Percentiles rank a stretch among this genome's conserved stretches.
Conservation (phyloP, 495 filamentous ascomycete species). For the Penicillium lagena region DNA sequence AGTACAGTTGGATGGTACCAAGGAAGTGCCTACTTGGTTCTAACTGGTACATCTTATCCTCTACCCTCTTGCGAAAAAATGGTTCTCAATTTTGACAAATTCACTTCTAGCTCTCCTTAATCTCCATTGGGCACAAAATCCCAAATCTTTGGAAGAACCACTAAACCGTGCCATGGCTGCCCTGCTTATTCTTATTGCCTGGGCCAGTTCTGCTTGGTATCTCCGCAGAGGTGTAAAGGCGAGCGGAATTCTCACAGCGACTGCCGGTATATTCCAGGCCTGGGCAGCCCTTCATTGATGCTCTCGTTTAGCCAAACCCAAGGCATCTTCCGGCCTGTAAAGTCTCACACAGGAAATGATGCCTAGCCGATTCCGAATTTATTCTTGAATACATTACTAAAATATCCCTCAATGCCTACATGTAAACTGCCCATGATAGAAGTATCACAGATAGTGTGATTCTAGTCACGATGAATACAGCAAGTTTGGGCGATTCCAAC, state of each 20-base stretch:
- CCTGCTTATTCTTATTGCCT: conserved; percentile 13
- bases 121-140: conserved; percentile 18
- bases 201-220: conserved; percentile 25
- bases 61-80: background rate
- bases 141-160: conserved; percentile 13
- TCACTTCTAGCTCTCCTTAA: conserved; percentile 16
- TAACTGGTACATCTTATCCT: conserved; percentile 16
- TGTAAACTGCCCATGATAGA: too few species aligned
- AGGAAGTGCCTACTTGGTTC: conserved; percentile 22
- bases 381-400: too few species aligned
- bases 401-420: too few species aligned
- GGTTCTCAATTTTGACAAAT: background rate
- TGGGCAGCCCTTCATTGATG: conserved; percentile 14
- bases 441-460: too few species aligned
- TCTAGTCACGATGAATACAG: too few species aligned
- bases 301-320: too few species aligned
- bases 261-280: conserved; percentile 18
- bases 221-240: conserved; percentile 8
- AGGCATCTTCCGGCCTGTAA: too few species aligned
- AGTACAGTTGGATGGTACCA: conserved; percentile 26
- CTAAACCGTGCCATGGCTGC: conserved; percentile 19
- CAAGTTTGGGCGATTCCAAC: too few species aligned
- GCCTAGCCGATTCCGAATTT: too few species aligned
- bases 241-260: conserved; percentile 11
- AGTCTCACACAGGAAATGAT: too few species aligned